Base-by-base conservation (phyloP, 495 filamentous ascomycete genomes). In the Hypoxylon fuscum region DNA sequence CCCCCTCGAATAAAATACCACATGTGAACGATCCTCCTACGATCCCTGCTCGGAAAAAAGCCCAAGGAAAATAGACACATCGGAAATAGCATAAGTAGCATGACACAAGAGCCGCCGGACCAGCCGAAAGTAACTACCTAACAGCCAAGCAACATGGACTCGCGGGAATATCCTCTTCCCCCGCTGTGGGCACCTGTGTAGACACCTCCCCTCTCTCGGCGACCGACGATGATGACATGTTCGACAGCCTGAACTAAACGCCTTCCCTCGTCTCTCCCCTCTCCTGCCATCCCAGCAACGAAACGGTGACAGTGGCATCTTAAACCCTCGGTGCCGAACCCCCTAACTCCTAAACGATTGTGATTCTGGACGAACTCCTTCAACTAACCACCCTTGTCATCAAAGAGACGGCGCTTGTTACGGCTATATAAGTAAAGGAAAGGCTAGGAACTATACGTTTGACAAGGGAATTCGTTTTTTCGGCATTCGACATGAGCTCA, bases 121-220 rank as follows among this genome's bases (percentile, higher is more conserved):
- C 68, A 70, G 68, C 68, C 68, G 68, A 62, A 61, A 59, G 60
- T 60, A 62, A 60, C 50, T n/a, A n/a, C n/a, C n/a, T n/a, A 54
- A 59, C 51, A 55, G 63, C 59, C 32, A 59, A 60, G 49, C 27
- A 51, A 43, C 31, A 54, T 27, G 37, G 34, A 50, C 18, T 50
- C 15, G 11, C 17, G 25, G 51, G 46, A 54, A 23, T 53, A 43
- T 10, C 34, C 34, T 25, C 21, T 32, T 14, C 34, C 12, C 11
- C 1, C 34, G 5, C 25, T 1, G 17, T 38, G 4, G 41, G 32
- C 31, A 52, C 20, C 52, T n/a, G n/a, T n/a, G n/a, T n/a, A 14
- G 27, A 37, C 44, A 21, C 7, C 22, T 9, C 49, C 31, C 5
- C 18, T 7, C 20, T 48, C 21, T 47, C 31, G 14, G 14, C 17